Evolutionary conservation across 257 asterid species (phyloP).

Genomic region (Verbena officinalis): DNA sequence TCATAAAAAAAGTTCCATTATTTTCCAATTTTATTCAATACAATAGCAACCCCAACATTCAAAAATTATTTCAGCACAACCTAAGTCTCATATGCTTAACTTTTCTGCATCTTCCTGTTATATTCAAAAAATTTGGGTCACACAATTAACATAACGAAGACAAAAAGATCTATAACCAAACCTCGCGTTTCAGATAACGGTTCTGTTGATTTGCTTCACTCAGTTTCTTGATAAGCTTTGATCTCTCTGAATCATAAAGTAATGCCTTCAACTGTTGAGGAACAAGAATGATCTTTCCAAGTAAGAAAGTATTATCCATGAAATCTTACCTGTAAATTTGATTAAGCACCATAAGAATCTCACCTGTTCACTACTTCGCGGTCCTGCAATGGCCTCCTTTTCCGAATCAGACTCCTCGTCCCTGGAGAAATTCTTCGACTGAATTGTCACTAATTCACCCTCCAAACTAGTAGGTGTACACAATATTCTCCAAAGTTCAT

Average conservation of each 20-base stretch:
- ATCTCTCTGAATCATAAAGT: slow-evolving; percentile 76
- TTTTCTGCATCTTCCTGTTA: background rate
- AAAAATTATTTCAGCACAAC: background rate
- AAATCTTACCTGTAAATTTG: background rate
- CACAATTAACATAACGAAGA: slow-evolving; percentile 6
- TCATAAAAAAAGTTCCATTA: background rate
- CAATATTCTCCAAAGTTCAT: slow-evolving; percentile 38
- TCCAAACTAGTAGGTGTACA: slow-evolving; percentile 59
- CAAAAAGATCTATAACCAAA: slow-evolving; percentile 27
- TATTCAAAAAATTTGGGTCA: background rate
- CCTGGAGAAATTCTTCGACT: slow-evolving; percentile 36
- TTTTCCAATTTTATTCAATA: background rate
- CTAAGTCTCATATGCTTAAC: background rate
- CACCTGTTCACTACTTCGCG: slow-evolving; percentile 65
- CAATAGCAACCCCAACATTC: background rate
- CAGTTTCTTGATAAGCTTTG: slow-evolving; percentile 69
- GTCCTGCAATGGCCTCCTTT: slow-evolving; percentile 35
- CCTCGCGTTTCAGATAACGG: slow-evolving; percentile 87
- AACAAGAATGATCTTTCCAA: slow-evolving; percentile 20
- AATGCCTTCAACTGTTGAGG: slow-evolving; percentile 63
- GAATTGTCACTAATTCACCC: slow-evolving; percentile 50
- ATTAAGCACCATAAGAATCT: slow-evolving; percentile 5
- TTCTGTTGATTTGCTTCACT: slow-evolving; percentile 93
- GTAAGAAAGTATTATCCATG: slow-evolving; percentile 3
- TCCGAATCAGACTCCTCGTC: slow-evolving; percentile 36